Evolutionary conservation across 169 alveolate species (phyloP), one percentile per base, ranked within the genome.

Genomic region (Eimeria necatrix): DNA sequence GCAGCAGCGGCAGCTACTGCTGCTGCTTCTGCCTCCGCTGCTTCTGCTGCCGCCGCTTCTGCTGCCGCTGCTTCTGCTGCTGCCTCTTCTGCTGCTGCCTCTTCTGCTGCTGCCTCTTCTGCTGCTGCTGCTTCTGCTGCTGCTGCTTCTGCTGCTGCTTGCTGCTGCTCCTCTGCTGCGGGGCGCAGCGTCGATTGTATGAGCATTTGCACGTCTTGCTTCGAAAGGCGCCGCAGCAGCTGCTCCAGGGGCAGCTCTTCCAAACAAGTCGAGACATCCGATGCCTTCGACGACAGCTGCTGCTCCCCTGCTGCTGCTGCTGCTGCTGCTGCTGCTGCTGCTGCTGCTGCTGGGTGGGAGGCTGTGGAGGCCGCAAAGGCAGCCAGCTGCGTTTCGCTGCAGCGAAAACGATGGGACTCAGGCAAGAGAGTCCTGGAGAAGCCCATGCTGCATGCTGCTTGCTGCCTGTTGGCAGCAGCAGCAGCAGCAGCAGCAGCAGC

Each of bases 241-340:
- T 78, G 87, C 46, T 78, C 87, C 46, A 78, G 64, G 4, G 87
- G 64, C 9, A 78, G 24, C 18, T 78, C 87, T 32, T 78, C 87
- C 41, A 78, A 78, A 46, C 87, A 78, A 14, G 87, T 78, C 59
- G 87, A 78, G 8, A 78, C 87, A 20, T 49, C 87, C 4, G 87
- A 78, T 4, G 87, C 32, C 64, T 16, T 49, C 8, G 87, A 61
- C 32, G 87, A 78, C 41, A 18, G 9, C 73, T 6, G 16, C 22
- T 16, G 24, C 22, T 61, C 73, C 22, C 22, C 73, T 61, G 14
- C 73, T 16, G 16, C 73, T 61, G 16, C 73, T 61, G 41, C 9
- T 61, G 26, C 73, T 61, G 73, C 22, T 16, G 73, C 73, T 61
- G 32, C 18, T 10, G 12, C n/a, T n/a, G n/a, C 73, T 4, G n/a